Base-by-base conservation (phyloP, 805 yeast species). In the Metschnikowia picachoensis region DNA sequence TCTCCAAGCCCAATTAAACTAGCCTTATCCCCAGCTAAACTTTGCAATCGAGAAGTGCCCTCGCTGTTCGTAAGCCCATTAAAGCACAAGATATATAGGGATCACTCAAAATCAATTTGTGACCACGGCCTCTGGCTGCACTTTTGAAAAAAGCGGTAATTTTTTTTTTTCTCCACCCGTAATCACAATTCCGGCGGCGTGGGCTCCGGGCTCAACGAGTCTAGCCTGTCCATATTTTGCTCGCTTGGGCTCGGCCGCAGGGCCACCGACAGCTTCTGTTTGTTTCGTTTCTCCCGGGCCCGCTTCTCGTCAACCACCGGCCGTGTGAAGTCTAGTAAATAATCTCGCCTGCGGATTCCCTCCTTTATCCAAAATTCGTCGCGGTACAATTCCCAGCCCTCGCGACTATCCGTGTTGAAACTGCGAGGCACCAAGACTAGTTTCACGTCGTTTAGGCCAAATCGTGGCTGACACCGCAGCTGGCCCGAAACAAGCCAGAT, bases 301-400 rank as follows among this genome's bases (percentile, higher is more conserved):
- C 72, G 75, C 50, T 60, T 62, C 49, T 67, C 66, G 38, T 38
- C 49, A 27, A 34, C 30, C 15, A 14, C 30, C 2, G 41, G 39
- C 30, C 39, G 43, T 20, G 51, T 48, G 44, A 70, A 72, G 30
- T 64, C 61, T 50, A 72, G 52, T 53, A 71, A 53, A 32, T 59
- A 58, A 30, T 66, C 63, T 16, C 77, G 55, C 51, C 90, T 70
- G 53, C 89, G 74, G 2, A 80, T 78, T 1, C 88, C 87, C 61
- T 90, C 96, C 55, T 85, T 76, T 17, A 82, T 80, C 97, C 98
- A 94, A 61, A 90, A 94, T 62, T 91, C 97, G 55, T 87, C 87
- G 49, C 99, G 68, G 59, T 91, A 92, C 35, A 89, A 65, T 59
- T 92, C 99, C 98, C 99, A 92, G 9, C 89, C 91, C 62, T 91